Conservation (phyloP, 2,329 filamentous ascomycete species). For the Calcarisporium arbuscula region DNA sequence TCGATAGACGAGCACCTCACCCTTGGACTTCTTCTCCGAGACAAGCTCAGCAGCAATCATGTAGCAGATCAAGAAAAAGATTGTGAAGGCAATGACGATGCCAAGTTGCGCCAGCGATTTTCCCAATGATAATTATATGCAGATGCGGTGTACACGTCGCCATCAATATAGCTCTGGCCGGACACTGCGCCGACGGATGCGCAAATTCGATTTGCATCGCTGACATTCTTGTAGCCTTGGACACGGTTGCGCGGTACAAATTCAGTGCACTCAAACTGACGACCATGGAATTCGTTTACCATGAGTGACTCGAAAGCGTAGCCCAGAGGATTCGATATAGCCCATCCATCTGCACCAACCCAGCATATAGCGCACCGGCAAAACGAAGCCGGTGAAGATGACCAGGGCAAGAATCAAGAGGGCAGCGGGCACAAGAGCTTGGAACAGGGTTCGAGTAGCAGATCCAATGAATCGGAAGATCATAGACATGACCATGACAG, state of each 20-base stretch:
- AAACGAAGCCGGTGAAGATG: slow-evolving; percentile 65
- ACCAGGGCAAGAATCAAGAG: slow-evolving; percentile 60
- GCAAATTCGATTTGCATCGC: slow-evolving; percentile 45
- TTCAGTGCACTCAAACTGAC: slow-evolving; percentile 48
- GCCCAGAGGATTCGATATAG: slow-evolving; percentile 70
- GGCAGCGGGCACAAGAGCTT: slow-evolving; percentile 55
- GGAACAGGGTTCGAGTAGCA: slow-evolving; percentile 62
- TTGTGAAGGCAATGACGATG: slow-evolving; percentile 58
- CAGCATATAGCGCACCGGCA: slow-evolving; percentile 63
- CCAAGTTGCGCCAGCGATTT: slow-evolving; percentile 66
- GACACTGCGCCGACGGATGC: slow-evolving; percentile 50
- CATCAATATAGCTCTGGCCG: slow-evolving; percentile 46
- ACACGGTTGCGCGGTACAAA: slow-evolving; percentile 34
- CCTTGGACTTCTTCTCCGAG: slow-evolving; percentile 64
- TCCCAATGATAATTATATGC: slow-evolving; percentile 50
- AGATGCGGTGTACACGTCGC: slow-evolving; percentile 49
- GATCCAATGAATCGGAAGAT: slow-evolving; percentile 79
- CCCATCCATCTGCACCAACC: slow-evolving; percentile 80
- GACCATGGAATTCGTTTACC: slow-evolving; percentile 72
- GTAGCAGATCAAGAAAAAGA: slow-evolving; percentile 57
- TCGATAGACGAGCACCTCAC: slow-evolving; percentile 69
- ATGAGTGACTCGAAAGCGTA: slow-evolving; percentile 78
- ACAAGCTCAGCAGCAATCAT: slow-evolving; percentile 61
- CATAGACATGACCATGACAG: slow-evolving; percentile 76
- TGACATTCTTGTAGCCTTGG: slow-evolving; percentile 17